Conservation (phyloP, 257 asterid genomes). For the Orobanche coerulescens region DNA sequence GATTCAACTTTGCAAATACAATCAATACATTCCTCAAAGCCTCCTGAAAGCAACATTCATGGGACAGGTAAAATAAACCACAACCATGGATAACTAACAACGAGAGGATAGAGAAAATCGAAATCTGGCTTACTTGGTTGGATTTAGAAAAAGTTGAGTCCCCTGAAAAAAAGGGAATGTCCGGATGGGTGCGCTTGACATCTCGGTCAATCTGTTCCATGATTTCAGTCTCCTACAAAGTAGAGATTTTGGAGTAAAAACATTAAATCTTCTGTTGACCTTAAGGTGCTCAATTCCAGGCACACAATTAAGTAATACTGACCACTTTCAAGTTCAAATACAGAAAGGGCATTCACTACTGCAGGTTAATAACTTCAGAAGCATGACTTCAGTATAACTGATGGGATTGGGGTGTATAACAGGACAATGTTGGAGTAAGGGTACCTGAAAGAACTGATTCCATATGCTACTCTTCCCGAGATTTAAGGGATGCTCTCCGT, state of each 20-base stretch:
- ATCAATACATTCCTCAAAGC: slow-evolving; percentile 63
- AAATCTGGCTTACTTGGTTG: slow-evolving; percentile 57
- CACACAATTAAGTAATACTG: slow-evolving; percentile 3
- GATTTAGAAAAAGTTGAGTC: slow-evolving; percentile 66
- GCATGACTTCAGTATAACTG: neutral
- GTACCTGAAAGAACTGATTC: slow-evolving; percentile 95
- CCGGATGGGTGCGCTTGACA: slow-evolving; percentile 98
- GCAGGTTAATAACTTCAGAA: slow-evolving; percentile 13
- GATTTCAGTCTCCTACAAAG: slow-evolving; percentile 68
- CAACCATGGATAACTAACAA: slow-evolving; percentile 21
- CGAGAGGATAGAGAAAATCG: slow-evolving; percentile 13
- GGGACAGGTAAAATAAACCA: slow-evolving; percentile 20
- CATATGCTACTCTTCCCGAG: slow-evolving; percentile 84
- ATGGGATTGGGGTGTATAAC: neutral
- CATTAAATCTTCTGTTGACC: slow-evolving; percentile 9
- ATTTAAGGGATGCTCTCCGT: slow-evolving; percentile 92
- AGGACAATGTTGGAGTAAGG: neutral
- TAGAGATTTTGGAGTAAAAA: slow-evolving; percentile 24
- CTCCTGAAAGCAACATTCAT: slow-evolving; percentile 48
- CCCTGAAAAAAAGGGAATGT: slow-evolving; percentile 84
- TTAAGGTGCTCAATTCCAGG: slow-evolving; percentile 3
- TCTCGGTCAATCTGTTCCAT: slow-evolving; percentile 96
- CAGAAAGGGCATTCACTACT: neutral
- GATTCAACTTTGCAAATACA: slow-evolving; percentile 87
- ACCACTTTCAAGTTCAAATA: slow-evolving; percentile 12